phyloP scores from a whole-genome alignment of 495 filamentous ascomycete genomes.

The Talaromyces ruber region DNA sequence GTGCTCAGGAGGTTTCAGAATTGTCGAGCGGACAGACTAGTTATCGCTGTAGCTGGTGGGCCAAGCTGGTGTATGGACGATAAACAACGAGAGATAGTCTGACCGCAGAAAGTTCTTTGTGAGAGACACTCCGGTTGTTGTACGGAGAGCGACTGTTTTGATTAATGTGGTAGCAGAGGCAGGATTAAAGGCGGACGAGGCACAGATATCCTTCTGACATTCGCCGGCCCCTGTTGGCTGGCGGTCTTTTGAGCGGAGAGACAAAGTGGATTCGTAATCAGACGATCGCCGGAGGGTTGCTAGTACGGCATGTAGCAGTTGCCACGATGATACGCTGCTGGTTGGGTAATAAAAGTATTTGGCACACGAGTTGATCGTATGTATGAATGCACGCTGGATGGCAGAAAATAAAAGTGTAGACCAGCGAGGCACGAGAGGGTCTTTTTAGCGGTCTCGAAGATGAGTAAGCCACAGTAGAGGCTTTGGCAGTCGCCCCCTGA shows the following conservation, averaged over 20 bases:
- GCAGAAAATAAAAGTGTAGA: background rate
- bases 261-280: slow-evolving; percentile 5
- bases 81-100: background rate
- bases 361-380: background rate
- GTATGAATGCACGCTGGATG: background rate
- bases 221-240: slow-evolving; percentile 2
- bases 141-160: background rate
- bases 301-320: slow-evolving; percentile 3
- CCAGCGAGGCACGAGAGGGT: background rate
- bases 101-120: background rate
- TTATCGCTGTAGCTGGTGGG: background rate
- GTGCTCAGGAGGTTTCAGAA: slow-evolving; percentile 3
- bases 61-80: background rate
- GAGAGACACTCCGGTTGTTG: background rate
- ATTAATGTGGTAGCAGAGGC: background rate
- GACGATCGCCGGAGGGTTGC: slow-evolving; percentile 7
- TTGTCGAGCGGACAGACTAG: background rate
- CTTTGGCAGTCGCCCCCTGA: background rate
- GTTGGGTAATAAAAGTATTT: background rate
- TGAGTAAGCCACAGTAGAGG: background rate
- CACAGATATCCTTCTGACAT: background rate
- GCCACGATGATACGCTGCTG: background rate
- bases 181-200: background rate
- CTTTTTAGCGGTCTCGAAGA: background rate
- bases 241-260: background rate